Conservation (phyloP, 1,284 basidiomycete genomes). For the Golubevia sp. region DNA sequence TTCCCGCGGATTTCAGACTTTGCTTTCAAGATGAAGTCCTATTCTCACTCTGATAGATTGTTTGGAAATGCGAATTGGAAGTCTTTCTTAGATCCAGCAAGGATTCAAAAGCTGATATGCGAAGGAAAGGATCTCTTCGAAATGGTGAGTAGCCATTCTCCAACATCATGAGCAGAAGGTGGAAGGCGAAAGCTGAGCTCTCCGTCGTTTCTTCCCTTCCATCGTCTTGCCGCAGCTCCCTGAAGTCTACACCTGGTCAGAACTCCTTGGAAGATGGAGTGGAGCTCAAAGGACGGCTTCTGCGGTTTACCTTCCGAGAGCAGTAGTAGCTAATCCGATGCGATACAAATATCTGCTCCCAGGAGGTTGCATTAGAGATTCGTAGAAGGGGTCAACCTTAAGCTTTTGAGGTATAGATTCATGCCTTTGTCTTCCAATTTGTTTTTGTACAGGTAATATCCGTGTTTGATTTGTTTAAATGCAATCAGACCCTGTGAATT, state of each 20-base stretch:
- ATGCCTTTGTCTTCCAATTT: too few relatives aligned
- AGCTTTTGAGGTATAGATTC: too few relatives aligned
- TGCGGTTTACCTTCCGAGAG: constrained; percentile 19
- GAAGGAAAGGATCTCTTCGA: constrained; percentile 31
- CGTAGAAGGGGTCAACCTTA: too few relatives aligned
- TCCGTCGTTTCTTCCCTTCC: not conserved
- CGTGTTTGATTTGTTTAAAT: too few relatives aligned
- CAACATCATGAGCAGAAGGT: too few relatives aligned
- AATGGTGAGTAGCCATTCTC: constrained; percentile 9
- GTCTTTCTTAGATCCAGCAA: constrained; percentile 10
- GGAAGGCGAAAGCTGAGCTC: not conserved
- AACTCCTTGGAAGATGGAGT: constrained; percentile 26
- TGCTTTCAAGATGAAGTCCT: constrained; percentile 26
- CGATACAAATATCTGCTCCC: constrained; percentile 22
- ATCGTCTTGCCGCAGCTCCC: constrained; percentile 7
- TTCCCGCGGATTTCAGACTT: constrained; percentile 27
- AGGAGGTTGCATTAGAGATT: constrained; percentile 16
- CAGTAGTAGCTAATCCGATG: constrained; percentile 13
- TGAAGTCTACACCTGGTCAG: constrained; percentile 30
- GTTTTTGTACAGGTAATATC: too few relatives aligned
- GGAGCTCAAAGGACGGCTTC: constrained; percentile 12
- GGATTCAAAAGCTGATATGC: constrained; percentile 28
- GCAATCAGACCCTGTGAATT: too few relatives aligned
- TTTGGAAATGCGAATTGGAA: constrained; percentile 14
- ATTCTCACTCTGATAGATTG: constrained; percentile 31